Evolutionary conservation across 2,329 filamentous ascomycete genomes (phyloP), one percentile per base, ranked within the genome.

Genomic region (Fonsecaea erecta): DNA sequence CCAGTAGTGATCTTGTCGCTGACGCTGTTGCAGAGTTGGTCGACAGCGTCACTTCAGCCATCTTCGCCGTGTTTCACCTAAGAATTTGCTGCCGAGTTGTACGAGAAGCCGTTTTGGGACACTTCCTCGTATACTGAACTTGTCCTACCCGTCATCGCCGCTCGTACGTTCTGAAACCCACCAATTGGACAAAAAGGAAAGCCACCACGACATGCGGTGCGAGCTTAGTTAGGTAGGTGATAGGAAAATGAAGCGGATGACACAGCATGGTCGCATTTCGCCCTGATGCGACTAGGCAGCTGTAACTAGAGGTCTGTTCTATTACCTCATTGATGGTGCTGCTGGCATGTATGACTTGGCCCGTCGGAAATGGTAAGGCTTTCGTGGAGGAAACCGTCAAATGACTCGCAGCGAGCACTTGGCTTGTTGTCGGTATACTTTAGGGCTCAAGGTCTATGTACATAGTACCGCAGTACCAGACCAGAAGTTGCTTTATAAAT

Each of bases 401-500:
- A 18, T 12, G 43, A 12, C 18, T 56, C 53, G 32, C 32, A 40
- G 32, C 24, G 14, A 24, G 53, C 18, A 26, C 18, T 11, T 48
- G 21, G 43, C 43, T 48, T 48, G 37, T 34, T 55, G 26, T 55
- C 30, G 8, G 43, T 48, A 11, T 40, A 40, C 37, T 40, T 40
- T 40, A 8, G 37, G 37, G 18, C 14, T 16, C 12, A 14, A 1
- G 32, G 32, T 40, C 16, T 48, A 4, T 24, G 43, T 48, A n/a
- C n/a, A n/a, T n/a, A 11, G 18, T 5, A 48, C 43, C 43, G 43
- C 43, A 48, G 11, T 48, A 24, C 18, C 24, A 4, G 21, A 48
- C 43, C 18, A 32, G 18, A 48, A 30, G 34, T 24, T 52, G 60
- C 62, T 68, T 68, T 58, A 62, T 62, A 63, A 61, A 65, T 65